These are phyloP conservation scores for Jatropha multifida DNA, from an alignment of 441 rosid species.

Conservation along the genomic window DNA sequence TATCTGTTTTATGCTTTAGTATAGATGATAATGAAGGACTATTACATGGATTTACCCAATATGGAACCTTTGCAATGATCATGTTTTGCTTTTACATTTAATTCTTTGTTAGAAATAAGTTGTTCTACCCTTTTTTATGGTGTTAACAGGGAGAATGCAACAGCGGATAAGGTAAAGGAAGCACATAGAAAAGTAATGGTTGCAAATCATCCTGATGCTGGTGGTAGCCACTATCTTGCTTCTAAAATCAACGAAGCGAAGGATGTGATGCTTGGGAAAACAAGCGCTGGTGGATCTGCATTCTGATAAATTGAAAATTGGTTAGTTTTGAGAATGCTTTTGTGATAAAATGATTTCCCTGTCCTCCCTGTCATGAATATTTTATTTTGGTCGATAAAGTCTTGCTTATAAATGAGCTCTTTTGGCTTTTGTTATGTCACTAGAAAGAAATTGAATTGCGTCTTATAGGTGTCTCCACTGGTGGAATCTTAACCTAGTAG, in stretches of 20 bases:
- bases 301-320: constrained; percentile 29
- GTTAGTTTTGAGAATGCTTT: not conserved
- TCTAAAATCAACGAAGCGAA: constrained; percentile 71
- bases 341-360: not conserved
- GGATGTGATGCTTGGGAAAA: constrained; percentile 62
- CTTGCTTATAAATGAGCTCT: not conserved
- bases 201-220: constrained; percentile 74
- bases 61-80: not conserved
- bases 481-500: no score
- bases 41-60: not conserved
- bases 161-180: constrained; percentile 57
- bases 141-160: constrained; percentile 47
- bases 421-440: not conserved
- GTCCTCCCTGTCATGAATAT: constrained; percentile 3
- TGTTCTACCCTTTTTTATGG: not conserved
- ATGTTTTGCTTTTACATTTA: not conserved
- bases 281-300: constrained; percentile 45
- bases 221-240: constrained; percentile 68
- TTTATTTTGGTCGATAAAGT: not conserved
- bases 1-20: not conserved
- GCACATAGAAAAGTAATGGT: constrained; percentile 74
- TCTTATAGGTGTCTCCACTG: no score
- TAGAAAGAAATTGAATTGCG: no score
- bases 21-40: not conserved
- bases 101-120: not conserved